These are phyloP conservation scores for Fusarium acutatum DNA, from an alignment of 2,329 filamentous ascomycete genomes.

Conservation along the genomic window DNA sequence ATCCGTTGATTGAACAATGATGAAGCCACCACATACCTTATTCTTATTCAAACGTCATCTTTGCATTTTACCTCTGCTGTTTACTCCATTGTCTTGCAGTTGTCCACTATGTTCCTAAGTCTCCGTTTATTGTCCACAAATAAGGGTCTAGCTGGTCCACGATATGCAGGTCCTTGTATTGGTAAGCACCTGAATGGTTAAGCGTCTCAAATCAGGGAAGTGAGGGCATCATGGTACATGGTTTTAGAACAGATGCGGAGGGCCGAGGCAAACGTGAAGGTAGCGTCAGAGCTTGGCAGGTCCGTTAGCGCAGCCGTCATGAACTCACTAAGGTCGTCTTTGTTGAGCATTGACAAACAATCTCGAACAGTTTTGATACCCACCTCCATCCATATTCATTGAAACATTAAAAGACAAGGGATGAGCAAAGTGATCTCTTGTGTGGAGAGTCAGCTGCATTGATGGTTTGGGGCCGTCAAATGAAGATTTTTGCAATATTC, in stretches of 20 bases:
- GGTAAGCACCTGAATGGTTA: slow-evolving; percentile 11
- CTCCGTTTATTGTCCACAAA: slow-evolving; percentile 6
- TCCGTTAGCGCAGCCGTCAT: neutral
- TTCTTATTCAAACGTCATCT: neutral
- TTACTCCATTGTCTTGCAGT: neutral
- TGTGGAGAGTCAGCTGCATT: neutral
- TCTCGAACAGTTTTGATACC: neutral
- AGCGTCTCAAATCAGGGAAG: neutral
- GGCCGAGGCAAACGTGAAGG: neutral
- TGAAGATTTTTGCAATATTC: neutral
- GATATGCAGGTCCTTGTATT: slow-evolving; percentile 5
- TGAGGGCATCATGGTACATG: slow-evolving; percentile 19
- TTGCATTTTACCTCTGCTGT: neutral
- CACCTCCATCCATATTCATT: neutral
- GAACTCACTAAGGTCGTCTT: no score
- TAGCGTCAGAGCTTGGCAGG: neutral
- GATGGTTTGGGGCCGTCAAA: neutral
- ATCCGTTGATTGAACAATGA: neutral
- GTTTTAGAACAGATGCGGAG: neutral
- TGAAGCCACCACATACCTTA: neutral
- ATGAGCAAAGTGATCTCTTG: neutral
- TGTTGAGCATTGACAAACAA: neutral
- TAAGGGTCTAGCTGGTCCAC: slow-evolving; percentile 7
- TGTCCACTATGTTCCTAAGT: neutral
- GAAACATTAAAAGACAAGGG: neutral